Evolutionary conservation across 257 asterid species (phyloP).

Genomic region (Striga asiatica): DNA sequence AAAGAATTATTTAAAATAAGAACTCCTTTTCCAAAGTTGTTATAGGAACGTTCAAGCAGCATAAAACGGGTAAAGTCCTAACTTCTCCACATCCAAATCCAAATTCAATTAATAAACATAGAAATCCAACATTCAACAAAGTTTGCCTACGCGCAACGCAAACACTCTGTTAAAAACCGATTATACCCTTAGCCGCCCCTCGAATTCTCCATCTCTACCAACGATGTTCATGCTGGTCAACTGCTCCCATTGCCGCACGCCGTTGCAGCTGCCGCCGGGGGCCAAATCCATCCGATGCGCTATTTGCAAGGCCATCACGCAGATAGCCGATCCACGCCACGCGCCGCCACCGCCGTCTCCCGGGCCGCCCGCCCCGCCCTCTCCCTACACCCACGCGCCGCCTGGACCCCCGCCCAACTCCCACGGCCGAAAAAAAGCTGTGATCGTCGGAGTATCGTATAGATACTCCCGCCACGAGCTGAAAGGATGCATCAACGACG

Average conservation of each 20-base stretch:
- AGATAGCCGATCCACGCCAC: slow-evolving; percentile 56
- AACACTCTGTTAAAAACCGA: slow-evolving; percentile 8
- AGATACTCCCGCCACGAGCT: slow-evolving; percentile 70
- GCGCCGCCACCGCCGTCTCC: slow-evolving; percentile 24
- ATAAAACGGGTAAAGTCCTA: too few species aligned
- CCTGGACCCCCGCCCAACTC: slow-evolving; percentile 63
- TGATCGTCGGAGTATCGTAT: slow-evolving; percentile 86
- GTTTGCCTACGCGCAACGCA: not conserved
- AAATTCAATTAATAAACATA: not conserved
- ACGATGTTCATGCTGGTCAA: slow-evolving; percentile 48
- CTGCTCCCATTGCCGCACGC: slow-evolving; percentile 67
- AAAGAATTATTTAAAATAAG: too few species aligned
- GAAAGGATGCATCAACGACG: slow-evolving; percentile 90
- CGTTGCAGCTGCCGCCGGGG: slow-evolving; percentile 75
- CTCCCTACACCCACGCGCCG: slow-evolving; percentile 64
- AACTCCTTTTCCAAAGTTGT: too few species aligned
- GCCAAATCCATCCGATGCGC: slow-evolving; percentile 88
- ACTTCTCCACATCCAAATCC: too few species aligned
- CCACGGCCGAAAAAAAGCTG: slow-evolving; percentile 83
- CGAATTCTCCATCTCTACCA: not conserved
- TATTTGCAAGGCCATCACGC: slow-evolving; percentile 68
- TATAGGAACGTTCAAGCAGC: too few species aligned
- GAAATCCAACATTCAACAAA: not conserved
- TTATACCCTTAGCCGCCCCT: slow-evolving; percentile 1
- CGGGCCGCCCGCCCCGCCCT: slow-evolving; percentile 32